phyloP scores from a whole-genome alignment of 2,329 filamentous ascomycete species.

The Penicillium sp. region DNA sequence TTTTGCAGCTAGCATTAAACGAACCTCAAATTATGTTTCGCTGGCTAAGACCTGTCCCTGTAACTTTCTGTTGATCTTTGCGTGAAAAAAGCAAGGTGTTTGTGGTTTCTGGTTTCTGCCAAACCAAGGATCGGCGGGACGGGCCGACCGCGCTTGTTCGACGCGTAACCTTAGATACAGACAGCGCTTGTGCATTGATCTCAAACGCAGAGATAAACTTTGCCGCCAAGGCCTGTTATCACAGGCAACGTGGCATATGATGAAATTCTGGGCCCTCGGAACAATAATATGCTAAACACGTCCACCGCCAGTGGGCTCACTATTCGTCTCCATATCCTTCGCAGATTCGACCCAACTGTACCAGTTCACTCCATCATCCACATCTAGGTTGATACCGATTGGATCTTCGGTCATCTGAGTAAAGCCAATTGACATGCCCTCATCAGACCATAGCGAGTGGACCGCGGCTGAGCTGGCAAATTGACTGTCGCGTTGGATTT shows the following conservation, averaged over 20 bases:
- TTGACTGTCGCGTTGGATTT: neutral
- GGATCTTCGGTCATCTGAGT: neutral
- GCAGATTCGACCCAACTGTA: constrained; percentile 42
- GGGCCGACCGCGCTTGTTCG: neutral
- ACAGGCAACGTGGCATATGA: neutral
- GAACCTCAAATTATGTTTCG: neutral
- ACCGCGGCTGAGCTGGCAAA: neutral
- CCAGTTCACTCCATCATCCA: constrained; percentile 39
- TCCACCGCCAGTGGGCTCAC: neutral
- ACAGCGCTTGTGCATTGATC: too few relatives aligned
- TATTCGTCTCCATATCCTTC: constrained; percentile 24
- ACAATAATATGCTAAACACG: neutral
- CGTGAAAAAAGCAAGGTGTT: neutral
- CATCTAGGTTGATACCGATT: constrained; percentile 24
- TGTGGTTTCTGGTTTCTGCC: neutral
- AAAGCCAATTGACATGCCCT: constrained; percentile 9
- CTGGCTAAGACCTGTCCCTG: too few relatives aligned
- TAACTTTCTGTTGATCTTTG: too few relatives aligned
- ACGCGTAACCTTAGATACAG: too few relatives aligned
- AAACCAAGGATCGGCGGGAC: neutral
- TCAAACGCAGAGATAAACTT: constrained; percentile 15
- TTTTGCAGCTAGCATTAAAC: neutral
- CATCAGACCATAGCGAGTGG: constrained; percentile 20
- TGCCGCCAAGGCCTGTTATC: neutral
- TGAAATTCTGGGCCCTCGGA: neutral